Evolutionary conservation across 1,139 yeast genomes (phyloP).

Genomic region (Eremothecium coryli): DNA sequence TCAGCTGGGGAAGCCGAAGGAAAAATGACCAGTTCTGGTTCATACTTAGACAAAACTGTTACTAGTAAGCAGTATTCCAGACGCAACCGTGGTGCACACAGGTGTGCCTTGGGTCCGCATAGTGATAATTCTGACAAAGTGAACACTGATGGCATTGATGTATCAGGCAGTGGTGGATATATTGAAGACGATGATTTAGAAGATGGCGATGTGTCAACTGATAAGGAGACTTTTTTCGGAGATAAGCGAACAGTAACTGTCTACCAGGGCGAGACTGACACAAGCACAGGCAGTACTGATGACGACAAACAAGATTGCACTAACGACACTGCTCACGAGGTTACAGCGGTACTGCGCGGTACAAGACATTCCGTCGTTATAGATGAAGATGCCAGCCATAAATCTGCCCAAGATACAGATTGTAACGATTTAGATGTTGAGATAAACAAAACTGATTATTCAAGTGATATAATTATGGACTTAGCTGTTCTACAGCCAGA

Average conservation of each 20-base stretch:
- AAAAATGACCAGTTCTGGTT: neutral
- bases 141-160: slow-evolving; percentile 7
- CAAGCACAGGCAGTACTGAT: slow-evolving; percentile 21
- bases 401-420: slow-evolving; percentile 6
- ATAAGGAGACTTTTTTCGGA: slow-evolving; percentile 7
- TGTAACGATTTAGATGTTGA: slow-evolving; percentile 16
- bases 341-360: slow-evolving; percentile 16
- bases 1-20: neutral
- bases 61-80: neutral
- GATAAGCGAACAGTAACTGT: slow-evolving; percentile 18
- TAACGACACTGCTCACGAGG: slow-evolving; percentile 7
- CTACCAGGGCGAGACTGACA: slow-evolving; percentile 25
- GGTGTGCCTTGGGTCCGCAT: neutral
- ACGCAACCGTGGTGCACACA: neutral
- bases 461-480: slow-evolving; percentile 35
- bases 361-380: slow-evolving; percentile 12
- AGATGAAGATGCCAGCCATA: slow-evolving; percentile 5
- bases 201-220: slow-evolving; percentile 9
- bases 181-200: slow-evolving; percentile 15
- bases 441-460: slow-evolving; percentile 16
- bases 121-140: no score
- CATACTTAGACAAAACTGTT: neutral
- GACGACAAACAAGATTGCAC: slow-evolving; percentile 10
- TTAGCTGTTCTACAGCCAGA: slow-evolving; percentile 59
- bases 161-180: slow-evolving; percentile 5